These are phyloP conservation scores for Saccharum officinarum DNA, from an alignment of 176 grass and related monocot genomes.

Conservation along the genomic window DNA sequence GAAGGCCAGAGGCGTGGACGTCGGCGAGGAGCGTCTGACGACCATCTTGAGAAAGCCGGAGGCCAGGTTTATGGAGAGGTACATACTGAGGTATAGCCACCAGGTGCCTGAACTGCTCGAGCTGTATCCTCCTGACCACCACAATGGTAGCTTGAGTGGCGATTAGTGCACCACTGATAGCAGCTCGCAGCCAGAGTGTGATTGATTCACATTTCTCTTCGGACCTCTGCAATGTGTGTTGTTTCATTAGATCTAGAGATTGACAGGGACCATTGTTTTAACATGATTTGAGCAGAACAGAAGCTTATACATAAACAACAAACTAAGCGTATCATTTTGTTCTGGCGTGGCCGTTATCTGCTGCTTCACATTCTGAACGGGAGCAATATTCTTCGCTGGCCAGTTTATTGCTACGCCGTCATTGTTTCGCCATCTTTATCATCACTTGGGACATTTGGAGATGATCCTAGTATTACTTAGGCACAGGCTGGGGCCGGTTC, in stretches of 20 bases:
- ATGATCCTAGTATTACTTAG: not conserved
- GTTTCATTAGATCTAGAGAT: not conserved
- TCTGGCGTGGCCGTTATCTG: not conserved
- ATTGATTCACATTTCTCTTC: not conserved
- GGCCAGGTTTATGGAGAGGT: conserved; percentile 35
- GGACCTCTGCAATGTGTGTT: not conserved
- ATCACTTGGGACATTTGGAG: not conserved
- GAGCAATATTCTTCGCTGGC: not conserved
- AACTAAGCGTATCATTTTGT: not conserved
- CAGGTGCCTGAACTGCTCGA: conserved; percentile 34
- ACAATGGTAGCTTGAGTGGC: not conserved
- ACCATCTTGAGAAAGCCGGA: not conserved
- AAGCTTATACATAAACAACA: not conserved
- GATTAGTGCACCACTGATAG: not conserved
- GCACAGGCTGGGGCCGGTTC: not conserved
- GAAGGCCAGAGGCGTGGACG: conserved; percentile 34
- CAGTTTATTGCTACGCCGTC: not conserved
- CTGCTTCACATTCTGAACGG: not conserved
- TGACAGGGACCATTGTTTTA: not conserved
- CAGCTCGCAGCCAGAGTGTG: not conserved
- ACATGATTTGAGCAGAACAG: not conserved
- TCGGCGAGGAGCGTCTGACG: not conserved
- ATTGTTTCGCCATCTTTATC: not conserved
- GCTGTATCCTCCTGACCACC: conserved; percentile 15
- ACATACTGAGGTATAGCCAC: conserved; percentile 41